phyloP scores from a whole-genome alignment of 169 alveolate genomes.

The Perkinsus marinus region DNA sequence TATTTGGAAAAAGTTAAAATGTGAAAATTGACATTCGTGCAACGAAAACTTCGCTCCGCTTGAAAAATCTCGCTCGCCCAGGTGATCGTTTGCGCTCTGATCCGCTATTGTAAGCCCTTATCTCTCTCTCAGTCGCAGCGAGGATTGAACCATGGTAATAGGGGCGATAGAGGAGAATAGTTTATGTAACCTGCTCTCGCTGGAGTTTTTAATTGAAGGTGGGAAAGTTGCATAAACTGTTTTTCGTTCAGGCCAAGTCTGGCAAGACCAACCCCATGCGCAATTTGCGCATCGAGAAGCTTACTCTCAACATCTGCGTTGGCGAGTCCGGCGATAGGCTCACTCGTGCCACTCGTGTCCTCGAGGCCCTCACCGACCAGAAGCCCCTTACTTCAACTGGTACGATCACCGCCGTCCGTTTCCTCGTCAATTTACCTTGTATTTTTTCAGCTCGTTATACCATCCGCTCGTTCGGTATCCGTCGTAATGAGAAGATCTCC shows the following conservation, averaged over 20 bases:
- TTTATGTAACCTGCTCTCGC: too few species aligned
- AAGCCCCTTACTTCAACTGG: slow-evolving; percentile 94
- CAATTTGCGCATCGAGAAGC: slow-evolving; percentile 91
- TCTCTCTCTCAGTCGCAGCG: neutral
- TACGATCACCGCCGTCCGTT: slow-evolving; percentile 3
- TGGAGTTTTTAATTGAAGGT: too few species aligned
- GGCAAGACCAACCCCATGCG: slow-evolving; percentile 82
- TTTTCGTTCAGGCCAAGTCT: slow-evolving; percentile 33
- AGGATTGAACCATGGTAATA: neutral
- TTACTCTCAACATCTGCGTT: slow-evolving; percentile 92
- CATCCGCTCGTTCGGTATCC: slow-evolving; percentile 92
- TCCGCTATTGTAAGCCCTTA: neutral
- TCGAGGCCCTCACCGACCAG: slow-evolving; percentile 95
- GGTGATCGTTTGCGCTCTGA: neutral
- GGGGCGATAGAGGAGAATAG: neutral
- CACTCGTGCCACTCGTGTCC: slow-evolving; percentile 97
- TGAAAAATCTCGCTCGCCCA: neutral
- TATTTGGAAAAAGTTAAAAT: neutral
- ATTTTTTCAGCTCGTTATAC: slow-evolving; percentile 57
- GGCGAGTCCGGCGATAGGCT: slow-evolving; percentile 99
- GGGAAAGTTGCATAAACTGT: too few species aligned
- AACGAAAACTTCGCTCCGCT: neutral
- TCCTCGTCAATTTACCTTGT: neutral
- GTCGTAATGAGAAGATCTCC: slow-evolving; percentile 97
- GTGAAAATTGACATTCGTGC: neutral